These are phyloP conservation scores for Cryphonectria japonica DNA, from an alignment of 2,329 filamentous ascomycete species.

Conservation along the genomic window DNA sequence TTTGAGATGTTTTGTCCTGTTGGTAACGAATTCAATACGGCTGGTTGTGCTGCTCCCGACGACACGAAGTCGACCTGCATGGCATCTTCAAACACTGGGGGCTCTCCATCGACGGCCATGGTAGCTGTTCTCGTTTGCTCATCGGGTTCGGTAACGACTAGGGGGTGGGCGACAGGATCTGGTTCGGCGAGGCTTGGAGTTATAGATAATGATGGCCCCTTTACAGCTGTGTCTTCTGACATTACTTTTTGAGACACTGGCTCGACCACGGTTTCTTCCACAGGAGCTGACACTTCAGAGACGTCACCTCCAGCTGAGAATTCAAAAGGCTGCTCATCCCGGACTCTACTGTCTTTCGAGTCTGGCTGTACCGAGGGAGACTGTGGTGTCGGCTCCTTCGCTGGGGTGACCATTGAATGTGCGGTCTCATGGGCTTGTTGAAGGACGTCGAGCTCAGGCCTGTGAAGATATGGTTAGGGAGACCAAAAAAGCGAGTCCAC, in stretches of 20 bases:
- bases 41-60: neutral
- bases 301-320: neutral
- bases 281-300: neutral
- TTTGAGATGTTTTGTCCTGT: neutral
- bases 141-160: neutral
- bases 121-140: neutral
- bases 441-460: constrained; percentile 14
- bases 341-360: neutral
- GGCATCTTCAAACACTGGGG: neutral
- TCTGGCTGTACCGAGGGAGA: neutral
- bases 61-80: neutral
- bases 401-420: neutral
- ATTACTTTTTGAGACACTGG: neutral
- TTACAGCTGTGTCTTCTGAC: neutral
- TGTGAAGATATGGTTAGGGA: constrained; percentile 14
- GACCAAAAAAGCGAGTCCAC: neutral
- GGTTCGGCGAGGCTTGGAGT: neutral
- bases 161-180: neutral
- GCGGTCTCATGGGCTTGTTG: constrained; percentile 3
- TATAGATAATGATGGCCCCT: neutral
- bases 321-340: constrained; percentile 2
- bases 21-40: neutral
- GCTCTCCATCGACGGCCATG: neutral
- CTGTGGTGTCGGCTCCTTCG: constrained; percentile 3
- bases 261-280: neutral